Base-by-base conservation (phyloP, 78 protist genomes). In the Bodo saltans region DNA sequence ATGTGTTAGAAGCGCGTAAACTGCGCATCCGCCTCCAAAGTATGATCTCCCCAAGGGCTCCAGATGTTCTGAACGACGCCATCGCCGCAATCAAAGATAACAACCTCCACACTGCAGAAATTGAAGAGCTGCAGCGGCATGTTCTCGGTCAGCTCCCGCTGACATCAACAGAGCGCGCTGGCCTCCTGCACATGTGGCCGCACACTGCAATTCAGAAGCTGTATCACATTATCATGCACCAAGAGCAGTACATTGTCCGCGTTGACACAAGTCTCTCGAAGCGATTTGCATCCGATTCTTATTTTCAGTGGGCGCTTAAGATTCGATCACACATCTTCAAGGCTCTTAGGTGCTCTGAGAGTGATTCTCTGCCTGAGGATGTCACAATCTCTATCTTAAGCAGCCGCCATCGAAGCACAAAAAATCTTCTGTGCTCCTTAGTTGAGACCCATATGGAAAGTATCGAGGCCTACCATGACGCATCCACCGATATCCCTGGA, bases 131-230 rank as follows among this genome's bases (percentile, higher is more conserved):
- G n/a, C n/a, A n/a, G n/a, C n/a, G n/a, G n/a, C n/a, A n/a, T n/a
- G n/a, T n/a, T n/a, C n/a, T n/a, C n/a, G n/a, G n/a, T n/a, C 73
- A 70, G 73, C 73, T 70, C 25, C 73, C 73, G 33, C 26, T 70
- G 37, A 11, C 30, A 17, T 17, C 17, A 12, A 32, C 17, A 12
- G 34, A 29, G 73, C 17, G 30, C 38, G 73, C 4, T 3, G 73
- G 73, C 26, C 4, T 70, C 41, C 12, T 8, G 25, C 12, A 3
- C 41, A 33, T 70, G 33, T 70, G 30, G 30, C 4, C 4, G 30
- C 38, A 33, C 34, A 23, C 4, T 12, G 11, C 34, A 4, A 27
- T 70, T 12, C 41, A 70, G 73, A 27, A 17, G 33, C 3, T 70
- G 33, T 23, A 32, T 27, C 26, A 70, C 73, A 70, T 70, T 27